phyloP scores from a whole-genome alignment of 2,329 filamentous ascomycete genomes.

The Colletotrichum sp. region DNA sequence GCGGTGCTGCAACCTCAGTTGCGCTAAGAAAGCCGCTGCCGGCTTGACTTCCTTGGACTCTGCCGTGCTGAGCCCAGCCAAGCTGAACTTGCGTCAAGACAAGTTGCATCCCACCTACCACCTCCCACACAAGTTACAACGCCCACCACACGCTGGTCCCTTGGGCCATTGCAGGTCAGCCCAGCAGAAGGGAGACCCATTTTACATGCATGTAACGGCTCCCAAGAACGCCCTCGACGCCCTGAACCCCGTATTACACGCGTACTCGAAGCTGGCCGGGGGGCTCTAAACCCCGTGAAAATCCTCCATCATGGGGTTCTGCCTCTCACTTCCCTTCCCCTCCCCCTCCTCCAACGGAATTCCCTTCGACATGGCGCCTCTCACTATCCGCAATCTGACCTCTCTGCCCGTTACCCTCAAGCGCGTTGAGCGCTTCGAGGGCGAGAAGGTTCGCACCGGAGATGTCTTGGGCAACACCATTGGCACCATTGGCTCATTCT shows the following conservation, averaged over 20 bases:
- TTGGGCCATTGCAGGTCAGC: neutral
- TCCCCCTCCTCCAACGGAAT: constrained; percentile 4
- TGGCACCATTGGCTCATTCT: constrained; percentile 45
- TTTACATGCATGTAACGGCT: constrained; percentile 18
- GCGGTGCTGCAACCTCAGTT: neutral
- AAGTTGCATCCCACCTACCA: neutral
- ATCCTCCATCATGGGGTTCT: constrained; percentile 14
- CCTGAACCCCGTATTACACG: constrained; percentile 9
- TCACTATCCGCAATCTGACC: constrained; percentile 86
- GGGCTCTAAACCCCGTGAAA: constrained; percentile 14
- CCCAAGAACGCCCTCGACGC: neutral
- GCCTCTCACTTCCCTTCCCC: constrained; percentile 12
- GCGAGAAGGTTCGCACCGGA: constrained; percentile 43
- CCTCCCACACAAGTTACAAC: neutral
- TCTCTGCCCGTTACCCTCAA: constrained; percentile 75
- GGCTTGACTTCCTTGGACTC: neutral
- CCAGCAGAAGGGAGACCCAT: constrained; percentile 9
- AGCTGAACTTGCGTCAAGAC: constrained; percentile 13
- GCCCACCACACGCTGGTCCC: neutral
- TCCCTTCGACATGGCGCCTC: constrained; percentile 46
- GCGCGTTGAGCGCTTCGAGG: constrained; percentile 75
- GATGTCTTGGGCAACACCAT: constrained; percentile 52
- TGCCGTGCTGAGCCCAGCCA: neutral
- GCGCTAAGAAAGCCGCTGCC: neutral
- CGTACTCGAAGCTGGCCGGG: constrained; percentile 10